Percentiles rank a stretch among this genome's conserved stretches.
These are phyloP conservation scores for Moesziomyces sp. DNA, from an alignment of 1,284 basidiomycete species.

Conservation along the genomic window DNA sequence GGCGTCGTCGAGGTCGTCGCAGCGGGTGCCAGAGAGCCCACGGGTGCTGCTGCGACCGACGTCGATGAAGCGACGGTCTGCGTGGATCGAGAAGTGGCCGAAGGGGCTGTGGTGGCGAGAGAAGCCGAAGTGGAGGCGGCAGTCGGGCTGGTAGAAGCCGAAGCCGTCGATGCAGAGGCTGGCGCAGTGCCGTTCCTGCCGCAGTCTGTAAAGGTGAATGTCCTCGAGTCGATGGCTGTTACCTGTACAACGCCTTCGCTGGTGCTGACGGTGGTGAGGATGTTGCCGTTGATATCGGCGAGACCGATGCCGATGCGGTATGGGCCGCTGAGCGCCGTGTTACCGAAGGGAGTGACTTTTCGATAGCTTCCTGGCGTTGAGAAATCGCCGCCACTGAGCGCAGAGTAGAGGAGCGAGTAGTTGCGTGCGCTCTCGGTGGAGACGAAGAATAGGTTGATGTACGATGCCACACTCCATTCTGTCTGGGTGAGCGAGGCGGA, in stretches of 20 bases:
- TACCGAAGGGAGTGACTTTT: slow-evolving; percentile 11
- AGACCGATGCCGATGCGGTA: slow-evolving; percentile 27
- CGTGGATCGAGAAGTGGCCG: background rate
- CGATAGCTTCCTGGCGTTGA: slow-evolving; percentile 10
- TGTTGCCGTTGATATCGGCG: slow-evolving; percentile 12
- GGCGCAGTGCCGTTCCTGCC: background rate
- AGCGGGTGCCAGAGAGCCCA: slow-evolving; percentile 5
- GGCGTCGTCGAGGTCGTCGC: background rate
- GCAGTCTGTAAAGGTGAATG: slow-evolving; percentile 15
- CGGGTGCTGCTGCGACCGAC: slow-evolving; percentile 1
- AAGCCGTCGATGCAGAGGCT: background rate
- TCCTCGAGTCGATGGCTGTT: slow-evolving; percentile 8
- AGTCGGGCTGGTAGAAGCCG: background rate
- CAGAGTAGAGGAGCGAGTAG: slow-evolving; percentile 29
- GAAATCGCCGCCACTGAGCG: slow-evolving; percentile 6
- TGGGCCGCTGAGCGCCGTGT: slow-evolving; percentile 4
- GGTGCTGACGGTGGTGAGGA: slow-evolving; percentile 8
- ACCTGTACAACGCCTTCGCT: slow-evolving; percentile 10
- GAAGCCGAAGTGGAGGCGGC: slow-evolving; percentile 3
- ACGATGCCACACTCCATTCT: slow-evolving; percentile 28
- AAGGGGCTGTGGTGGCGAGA: background rate
- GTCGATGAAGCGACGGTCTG: background rate
- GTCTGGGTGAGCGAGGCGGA: slow-evolving; percentile 8
- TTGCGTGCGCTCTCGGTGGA: slow-evolving; percentile 8
- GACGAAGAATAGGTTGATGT: slow-evolving; percentile 26